Base-by-base conservation (phyloP, 768 basidiomycete species). In the Tephrocybe sp. region DNA sequence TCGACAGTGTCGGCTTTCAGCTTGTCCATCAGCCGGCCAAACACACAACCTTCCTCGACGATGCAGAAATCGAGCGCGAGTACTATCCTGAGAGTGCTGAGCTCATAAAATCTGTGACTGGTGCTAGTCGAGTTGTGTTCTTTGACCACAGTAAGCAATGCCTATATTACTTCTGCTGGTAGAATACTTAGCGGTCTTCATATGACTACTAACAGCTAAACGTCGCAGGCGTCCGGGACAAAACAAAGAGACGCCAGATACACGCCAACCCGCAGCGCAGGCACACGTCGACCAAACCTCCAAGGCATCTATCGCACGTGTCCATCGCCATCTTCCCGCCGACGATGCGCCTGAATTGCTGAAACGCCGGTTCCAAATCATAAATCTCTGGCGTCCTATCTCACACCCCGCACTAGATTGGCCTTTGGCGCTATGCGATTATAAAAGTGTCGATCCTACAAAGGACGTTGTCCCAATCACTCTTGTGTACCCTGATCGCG, bases 21-120 rank as follows among this genome's bases (percentile, higher is more conserved):
- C 80, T 66, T 54, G 68, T 60, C 53, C 36, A 55, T 11, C 60
- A 60, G 26, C 60, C 78, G 0, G 64, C 80, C 0, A 71, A 76
- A 52, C 74, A 78, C 56, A 75, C 65, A 6, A 52, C 69, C 0
- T 86, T 86, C 63, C 50, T 51, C 0, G 68, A 77, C 51, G 79
- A 83, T 34, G 75, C 71, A 9, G 76, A 75, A n/a, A 75, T 87
- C 28, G 56, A 70, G 57, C 56, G 54, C 36, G 78, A 78, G 42
- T 87, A 87, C 60, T 86, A 85, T 56, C 74, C 76, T 0, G 85
- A 87, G 64, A 78, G 78, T 56, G 67, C 73, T 15, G 77, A 78
- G 58, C 67, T 84, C 35, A 61, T 86, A 35, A 84, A 86, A 68
- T 62, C 77, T 50, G 47, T 79, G 9, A 84, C 83, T 0, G 83